Percentiles rank a stretch among this genome's conserved stretches.
Conservation (phyloP, 2,329 filamentous ascomycete species). For the Blastomyces parvus region DNA sequence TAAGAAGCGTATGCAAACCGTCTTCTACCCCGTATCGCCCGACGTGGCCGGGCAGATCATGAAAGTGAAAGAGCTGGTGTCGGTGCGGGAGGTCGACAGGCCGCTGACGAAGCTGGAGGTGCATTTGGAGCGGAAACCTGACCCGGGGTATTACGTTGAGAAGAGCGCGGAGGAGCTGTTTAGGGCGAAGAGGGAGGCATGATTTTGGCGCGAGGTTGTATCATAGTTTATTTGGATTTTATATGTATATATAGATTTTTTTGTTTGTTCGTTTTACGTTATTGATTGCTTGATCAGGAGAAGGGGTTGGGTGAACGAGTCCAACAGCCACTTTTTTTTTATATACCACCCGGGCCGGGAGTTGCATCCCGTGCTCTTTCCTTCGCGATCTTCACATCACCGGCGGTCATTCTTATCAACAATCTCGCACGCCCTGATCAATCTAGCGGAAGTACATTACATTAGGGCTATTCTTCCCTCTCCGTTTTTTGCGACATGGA, state of each 20-base stretch:
- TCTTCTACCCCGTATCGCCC: conserved; percentile 76
- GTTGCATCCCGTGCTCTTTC: too few relatives aligned
- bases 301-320: too few relatives aligned
- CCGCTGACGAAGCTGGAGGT: conserved; percentile 58
- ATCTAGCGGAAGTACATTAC: too few relatives aligned
- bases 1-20: conserved; percentile 71
- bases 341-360: too few relatives aligned
- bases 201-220: neutral
- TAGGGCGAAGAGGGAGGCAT: conserved; percentile 16
- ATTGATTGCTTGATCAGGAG: neutral
- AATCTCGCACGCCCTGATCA: too few relatives aligned
- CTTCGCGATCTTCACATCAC: too few relatives aligned
- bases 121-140: conserved; percentile 61
- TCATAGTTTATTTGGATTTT: neutral
- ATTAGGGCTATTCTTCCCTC: too few relatives aligned
- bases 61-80: conserved; percentile 85
- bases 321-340: too few relatives aligned
- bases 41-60: conserved; percentile 85
- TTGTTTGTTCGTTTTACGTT: neutral
- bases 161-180: conserved; percentile 32
- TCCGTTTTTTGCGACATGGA: too few relatives aligned
- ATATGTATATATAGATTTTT: neutral
- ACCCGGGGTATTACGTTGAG: conserved; percentile 74
- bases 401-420: too few relatives aligned
- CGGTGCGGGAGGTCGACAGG: conserved; percentile 65